Percentiles rank a stretch among this genome's conserved stretches.
Conservation (phyloP, 768 basidiomycete species). For the Suillus americanus region DNA sequence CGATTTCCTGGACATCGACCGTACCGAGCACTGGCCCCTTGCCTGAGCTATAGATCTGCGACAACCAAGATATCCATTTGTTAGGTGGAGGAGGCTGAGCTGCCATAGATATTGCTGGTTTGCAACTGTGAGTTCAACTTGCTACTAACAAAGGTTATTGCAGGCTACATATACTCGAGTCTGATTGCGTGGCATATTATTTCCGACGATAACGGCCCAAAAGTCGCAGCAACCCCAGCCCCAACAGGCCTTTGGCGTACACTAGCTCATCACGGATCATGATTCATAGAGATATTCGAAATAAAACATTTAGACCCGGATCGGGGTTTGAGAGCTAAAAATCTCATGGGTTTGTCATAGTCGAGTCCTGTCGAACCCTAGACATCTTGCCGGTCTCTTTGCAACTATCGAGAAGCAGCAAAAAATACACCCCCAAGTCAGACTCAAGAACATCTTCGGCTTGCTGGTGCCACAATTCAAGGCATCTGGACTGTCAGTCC, state of each 20-base stretch:
- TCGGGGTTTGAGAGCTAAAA: not conserved
- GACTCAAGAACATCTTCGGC: not conserved
- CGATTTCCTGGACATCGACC: constrained; percentile 61
- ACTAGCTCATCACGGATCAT: not conserved
- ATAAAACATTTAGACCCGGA: not conserved
- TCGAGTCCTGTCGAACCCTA: not conserved
- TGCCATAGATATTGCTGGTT: not conserved
- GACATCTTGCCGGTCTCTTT: no score
- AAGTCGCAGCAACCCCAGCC: not conserved
- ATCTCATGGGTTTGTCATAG: not conserved
- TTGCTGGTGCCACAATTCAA: not conserved
- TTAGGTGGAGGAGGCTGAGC: constrained; percentile 16
- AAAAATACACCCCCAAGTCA: not conserved
- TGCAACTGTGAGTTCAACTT: no score
- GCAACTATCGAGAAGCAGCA: not conserved
- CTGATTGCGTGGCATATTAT: not conserved
- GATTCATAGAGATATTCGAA: not conserved
- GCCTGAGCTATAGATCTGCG: constrained; percentile 22
- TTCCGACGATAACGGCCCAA: not conserved
- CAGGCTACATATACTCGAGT: not conserved
- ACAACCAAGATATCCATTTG: constrained; percentile 22
- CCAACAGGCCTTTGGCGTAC: not conserved
- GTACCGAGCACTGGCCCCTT: constrained; percentile 45
- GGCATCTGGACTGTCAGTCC: not conserved
- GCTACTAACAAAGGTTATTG: not conserved